Conservation (phyloP, 768 basidiomycete genomes). For the Hericium coralloides region DNA sequence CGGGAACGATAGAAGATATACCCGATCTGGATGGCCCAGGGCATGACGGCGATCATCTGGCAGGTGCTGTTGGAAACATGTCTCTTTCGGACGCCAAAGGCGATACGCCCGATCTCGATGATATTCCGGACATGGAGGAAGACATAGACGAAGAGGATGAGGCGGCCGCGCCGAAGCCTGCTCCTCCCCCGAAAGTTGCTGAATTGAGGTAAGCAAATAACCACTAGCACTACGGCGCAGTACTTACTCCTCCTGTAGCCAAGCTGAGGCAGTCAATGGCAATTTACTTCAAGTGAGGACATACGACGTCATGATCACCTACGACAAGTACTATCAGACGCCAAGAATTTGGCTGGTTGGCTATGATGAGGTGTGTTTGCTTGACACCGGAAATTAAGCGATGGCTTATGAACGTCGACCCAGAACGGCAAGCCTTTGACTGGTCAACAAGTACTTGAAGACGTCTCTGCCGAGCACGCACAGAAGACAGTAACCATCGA, state of each 20-base stretch:
- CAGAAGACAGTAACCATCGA: constrained; percentile 99
- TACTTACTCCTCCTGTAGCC: constrained; percentile 25
- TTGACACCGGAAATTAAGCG: not conserved
- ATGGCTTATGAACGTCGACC: not conserved
- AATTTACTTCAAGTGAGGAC: constrained; percentile 94
- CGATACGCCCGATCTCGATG: constrained; percentile 88
- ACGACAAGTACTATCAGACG: constrained; percentile 99
- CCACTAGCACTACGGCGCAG: not conserved
- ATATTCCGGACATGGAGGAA: constrained; percentile 99
- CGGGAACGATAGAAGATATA: constrained; percentile 73
- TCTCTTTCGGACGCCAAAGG: constrained; percentile 23
- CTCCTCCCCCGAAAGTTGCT: constrained; percentile 26
- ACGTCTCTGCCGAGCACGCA: constrained; percentile 94
- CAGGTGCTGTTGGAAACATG: constrained; percentile 20
- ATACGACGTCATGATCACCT: constrained; percentile 99
- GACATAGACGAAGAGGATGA: constrained; percentile 85
- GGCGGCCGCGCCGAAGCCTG: constrained; percentile 44
- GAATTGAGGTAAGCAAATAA: constrained; percentile 34
- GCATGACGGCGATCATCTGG: constrained; percentile 25
- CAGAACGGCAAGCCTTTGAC: constrained; percentile 86
- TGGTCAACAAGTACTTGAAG: constrained; percentile 90
- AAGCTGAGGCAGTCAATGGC: constrained; percentile 58
- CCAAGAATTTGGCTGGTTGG: constrained; percentile 97
- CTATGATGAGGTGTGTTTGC: constrained; percentile 76
- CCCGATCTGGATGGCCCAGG: constrained; percentile 67